These are phyloP conservation scores for Schizopora paradoxa DNA, from an alignment of 1,284 basidiomycete species.

Conservation along the genomic window DNA sequence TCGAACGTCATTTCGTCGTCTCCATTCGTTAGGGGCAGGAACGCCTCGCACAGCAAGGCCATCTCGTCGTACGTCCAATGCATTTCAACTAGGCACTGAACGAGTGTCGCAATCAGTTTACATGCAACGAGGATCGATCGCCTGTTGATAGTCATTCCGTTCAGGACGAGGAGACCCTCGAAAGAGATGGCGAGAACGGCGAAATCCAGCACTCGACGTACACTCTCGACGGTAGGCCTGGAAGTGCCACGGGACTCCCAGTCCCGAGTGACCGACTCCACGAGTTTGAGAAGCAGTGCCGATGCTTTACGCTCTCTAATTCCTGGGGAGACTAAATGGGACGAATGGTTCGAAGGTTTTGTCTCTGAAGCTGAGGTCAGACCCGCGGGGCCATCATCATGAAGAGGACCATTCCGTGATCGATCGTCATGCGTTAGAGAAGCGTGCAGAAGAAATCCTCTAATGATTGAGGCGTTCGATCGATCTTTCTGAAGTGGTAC, in stretches of 20 bases:
- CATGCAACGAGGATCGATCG: conserved; percentile 59
- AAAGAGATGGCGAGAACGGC: conserved; percentile 61
- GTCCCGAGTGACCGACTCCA: conserved; percentile 46
- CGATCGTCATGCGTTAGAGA: conserved; percentile 23
- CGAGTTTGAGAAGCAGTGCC: conserved; percentile 50
- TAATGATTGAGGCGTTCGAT: conserved; percentile 50
- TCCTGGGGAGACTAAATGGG: conserved; percentile 38
- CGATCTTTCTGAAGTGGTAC: conserved; percentile 58
- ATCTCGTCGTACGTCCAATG: conserved; percentile 60
- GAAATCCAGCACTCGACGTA: conserved; percentile 64
- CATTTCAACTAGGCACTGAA: conserved; percentile 36
- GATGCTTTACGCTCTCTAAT: conserved; percentile 63
- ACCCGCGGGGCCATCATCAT: conserved; percentile 8
- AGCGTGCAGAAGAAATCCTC: conserved; percentile 65
- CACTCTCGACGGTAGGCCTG: conserved; percentile 51
- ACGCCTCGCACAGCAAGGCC: conserved; percentile 52
- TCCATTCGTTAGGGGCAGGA: conserved; percentile 48
- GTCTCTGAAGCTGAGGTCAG: conserved; percentile 2
- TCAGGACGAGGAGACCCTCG: conserved; percentile 59
- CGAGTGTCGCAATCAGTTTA: conserved; percentile 44
- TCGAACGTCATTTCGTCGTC: not conserved
- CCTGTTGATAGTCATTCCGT: conserved; percentile 54
- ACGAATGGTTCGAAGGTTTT: not conserved
- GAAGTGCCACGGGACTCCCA: conserved; percentile 39
- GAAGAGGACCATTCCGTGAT: not conserved